Base-by-base conservation (phyloP, 2,329 filamentous ascomycete species). In the Pseudocercospora fuligena region DNA sequence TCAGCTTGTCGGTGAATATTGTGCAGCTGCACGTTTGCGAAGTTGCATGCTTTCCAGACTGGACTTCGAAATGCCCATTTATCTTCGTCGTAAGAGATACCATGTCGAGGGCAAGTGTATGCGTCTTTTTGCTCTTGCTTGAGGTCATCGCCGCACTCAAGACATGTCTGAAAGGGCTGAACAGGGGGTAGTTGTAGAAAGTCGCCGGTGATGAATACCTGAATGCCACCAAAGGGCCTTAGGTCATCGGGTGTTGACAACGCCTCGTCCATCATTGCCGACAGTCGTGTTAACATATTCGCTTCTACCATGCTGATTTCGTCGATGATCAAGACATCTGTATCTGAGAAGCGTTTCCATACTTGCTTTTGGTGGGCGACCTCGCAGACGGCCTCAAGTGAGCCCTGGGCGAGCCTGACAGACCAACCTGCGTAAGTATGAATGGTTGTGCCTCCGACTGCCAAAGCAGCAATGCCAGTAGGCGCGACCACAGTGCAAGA, bases 291-390 rank as follows among this genome's bases (percentile, higher is more conserved):
- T 31, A 88, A 83, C 60, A 83, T 79, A 6, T 82, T 73, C 61
- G 84, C 86, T 59, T 88, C 85, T 0, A 89, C 80, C 88, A 90
- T 90, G 67, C 84, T 87, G 66, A 90, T 86, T 74, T 90, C 88
- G 71, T 90, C 88, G n/a, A 90, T 86, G 31, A 90, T 82, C 1
- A 90, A 79, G 0, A 88, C 83, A 58, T 89, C 80, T 0, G 84
- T 87, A n/a, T 62, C 25, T 5, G 54, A 57, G 11, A 69, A 40
- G 31, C 65, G 36, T 0, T 74, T 33, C 0, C 27, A 71, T 1
- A 87, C 74, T 0, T 82, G 79, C 1, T 78, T 73, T 29, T 69
- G 75, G 0, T 79, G 71, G 1, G 76, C 72, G 7, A 77, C 77
- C n/a, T 58, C 27, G 11, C 61, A 19, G 5, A 73, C 46, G 12